Conservation (phyloP, 1,284 basidiomycete genomes). For the Takashimella koratensis region DNA sequence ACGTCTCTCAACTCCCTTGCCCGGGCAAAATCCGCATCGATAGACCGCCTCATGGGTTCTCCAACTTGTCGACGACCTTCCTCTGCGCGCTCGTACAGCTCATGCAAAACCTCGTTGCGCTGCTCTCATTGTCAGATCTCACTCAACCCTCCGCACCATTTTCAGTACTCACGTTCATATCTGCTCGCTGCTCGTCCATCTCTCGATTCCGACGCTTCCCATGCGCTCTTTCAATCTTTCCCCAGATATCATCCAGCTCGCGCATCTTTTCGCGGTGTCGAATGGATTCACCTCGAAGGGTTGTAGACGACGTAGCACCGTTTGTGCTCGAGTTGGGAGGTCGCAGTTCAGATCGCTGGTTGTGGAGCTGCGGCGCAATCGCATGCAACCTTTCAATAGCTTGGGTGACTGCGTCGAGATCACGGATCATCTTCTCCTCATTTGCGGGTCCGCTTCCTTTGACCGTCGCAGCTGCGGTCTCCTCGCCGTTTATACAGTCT, state of each 20-base stretch:
- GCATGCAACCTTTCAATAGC: constrained; percentile 81
- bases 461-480: background rate
- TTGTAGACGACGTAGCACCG: background rate
- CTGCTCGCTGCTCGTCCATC: constrained; percentile 22
- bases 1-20: constrained; percentile 32
- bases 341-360: constrained; percentile 79
- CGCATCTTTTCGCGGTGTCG: constrained; percentile 27
- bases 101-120: constrained; percentile 21
- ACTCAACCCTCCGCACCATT: too few relatives aligned
- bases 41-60: constrained; percentile 15
- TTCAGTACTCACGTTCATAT: constrained; percentile 5
- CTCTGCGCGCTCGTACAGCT: constrained; percentile 20
- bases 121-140: too few relatives aligned
- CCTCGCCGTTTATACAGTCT: background rate
- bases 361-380: constrained; percentile 75
- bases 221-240: constrained; percentile 33
- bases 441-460: background rate
- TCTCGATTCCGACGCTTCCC: constrained; percentile 16
- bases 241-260: constrained; percentile 40
- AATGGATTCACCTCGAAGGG: background rate
- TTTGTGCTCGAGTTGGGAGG: constrained; percentile 38
- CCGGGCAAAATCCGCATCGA: constrained; percentile 25
- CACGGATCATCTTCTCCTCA: constrained; percentile 45
- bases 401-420: constrained; percentile 73
- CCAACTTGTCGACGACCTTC: constrained; percentile 20